phyloP scores from a whole-genome alignment of 345 rosid genomes.

The Erysimum cheiranthoides region DNA sequence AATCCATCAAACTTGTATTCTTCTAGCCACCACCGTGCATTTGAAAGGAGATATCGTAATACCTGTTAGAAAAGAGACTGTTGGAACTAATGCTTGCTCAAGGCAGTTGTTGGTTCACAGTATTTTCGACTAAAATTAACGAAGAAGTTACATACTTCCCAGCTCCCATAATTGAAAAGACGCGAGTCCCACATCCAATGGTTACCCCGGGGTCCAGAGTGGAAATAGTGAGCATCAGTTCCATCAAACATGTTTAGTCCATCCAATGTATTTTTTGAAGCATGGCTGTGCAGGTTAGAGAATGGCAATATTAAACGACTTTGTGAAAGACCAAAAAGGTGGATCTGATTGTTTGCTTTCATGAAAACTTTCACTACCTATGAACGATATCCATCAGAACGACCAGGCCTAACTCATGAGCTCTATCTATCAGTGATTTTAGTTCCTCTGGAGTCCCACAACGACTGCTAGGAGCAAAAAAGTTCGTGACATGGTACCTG shows the following conservation, averaged over 20 bases:
- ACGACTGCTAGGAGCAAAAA: constrained; percentile 95
- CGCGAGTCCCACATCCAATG: constrained; percentile 99
- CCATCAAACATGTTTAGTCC: constrained; percentile 99
- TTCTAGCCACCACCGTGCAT: constrained; percentile 99
- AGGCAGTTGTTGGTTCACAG: constrained; percentile 21
- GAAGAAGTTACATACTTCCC: constrained; percentile 78
- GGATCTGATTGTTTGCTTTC: constrained; percentile 23
- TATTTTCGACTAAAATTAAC: constrained; percentile 20
- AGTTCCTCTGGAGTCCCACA: constrained; percentile 96
- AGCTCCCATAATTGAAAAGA: constrained; percentile 96
- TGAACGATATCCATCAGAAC: constrained; percentile 99
- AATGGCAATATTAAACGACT: constrained; percentile 3
- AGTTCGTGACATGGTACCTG: constrained; percentile 96
- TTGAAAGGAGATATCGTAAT: constrained; percentile 84
- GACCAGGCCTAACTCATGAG: constrained; percentile 89
- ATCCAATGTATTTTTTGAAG: constrained; percentile 90
- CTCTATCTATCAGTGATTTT: constrained; percentile 88
- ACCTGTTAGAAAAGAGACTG: constrained; percentile 56
- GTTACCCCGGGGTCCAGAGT: constrained; percentile 86
- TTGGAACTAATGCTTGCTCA: constrained; percentile 18
- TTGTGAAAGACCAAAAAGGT: constrained; percentile 30
- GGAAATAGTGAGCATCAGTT: constrained; percentile 90
- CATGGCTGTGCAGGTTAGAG: constrained; percentile 62
- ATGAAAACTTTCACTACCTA: constrained; percentile 56
- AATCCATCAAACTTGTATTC: constrained; percentile 96